These are phyloP conservation scores for Trichoderma hamatum DNA, from an alignment of 2,329 filamentous ascomycete species.

Conservation along the genomic window DNA sequence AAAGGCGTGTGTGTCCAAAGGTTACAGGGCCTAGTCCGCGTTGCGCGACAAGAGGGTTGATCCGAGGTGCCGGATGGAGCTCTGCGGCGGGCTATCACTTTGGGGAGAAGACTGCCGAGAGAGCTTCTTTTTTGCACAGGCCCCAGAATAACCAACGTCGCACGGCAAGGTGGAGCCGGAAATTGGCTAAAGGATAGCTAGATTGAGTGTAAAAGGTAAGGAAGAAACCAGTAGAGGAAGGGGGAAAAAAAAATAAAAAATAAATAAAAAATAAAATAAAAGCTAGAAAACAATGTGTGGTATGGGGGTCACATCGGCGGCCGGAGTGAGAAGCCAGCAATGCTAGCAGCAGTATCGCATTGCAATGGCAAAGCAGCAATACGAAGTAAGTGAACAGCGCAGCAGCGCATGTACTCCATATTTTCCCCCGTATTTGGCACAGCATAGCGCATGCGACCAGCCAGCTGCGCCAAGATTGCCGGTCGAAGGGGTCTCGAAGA, in stretches of 20 bases:
- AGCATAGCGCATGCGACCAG: constrained; percentile 16
- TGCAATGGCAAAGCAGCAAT: constrained; percentile 7
- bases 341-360: constrained; percentile 9
- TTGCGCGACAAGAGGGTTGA: constrained; percentile 18
- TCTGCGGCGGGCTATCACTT: background rate
- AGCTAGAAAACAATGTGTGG: background rate
- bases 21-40: constrained; percentile 23
- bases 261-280: no score
- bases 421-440: constrained; percentile 11
- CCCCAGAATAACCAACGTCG: constrained; percentile 17
- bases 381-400: constrained; percentile 20
- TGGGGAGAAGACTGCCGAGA: constrained; percentile 3
- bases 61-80: constrained; percentile 20
- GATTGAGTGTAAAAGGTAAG: background rate
- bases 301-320: constrained; percentile 24
- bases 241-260: background rate
- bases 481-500: constrained; percentile 4
- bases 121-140: background rate
- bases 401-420: constrained; percentile 10
- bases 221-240: background rate
- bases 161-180: constrained; percentile 19
- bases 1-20: constrained; percentile 13
- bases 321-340: background rate
- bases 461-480: constrained; percentile 1
- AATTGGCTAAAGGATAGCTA: background rate